phyloP scores from a whole-genome alignment of 2,329 filamentous ascomycete species.

The Clarireedia paspali region DNA sequence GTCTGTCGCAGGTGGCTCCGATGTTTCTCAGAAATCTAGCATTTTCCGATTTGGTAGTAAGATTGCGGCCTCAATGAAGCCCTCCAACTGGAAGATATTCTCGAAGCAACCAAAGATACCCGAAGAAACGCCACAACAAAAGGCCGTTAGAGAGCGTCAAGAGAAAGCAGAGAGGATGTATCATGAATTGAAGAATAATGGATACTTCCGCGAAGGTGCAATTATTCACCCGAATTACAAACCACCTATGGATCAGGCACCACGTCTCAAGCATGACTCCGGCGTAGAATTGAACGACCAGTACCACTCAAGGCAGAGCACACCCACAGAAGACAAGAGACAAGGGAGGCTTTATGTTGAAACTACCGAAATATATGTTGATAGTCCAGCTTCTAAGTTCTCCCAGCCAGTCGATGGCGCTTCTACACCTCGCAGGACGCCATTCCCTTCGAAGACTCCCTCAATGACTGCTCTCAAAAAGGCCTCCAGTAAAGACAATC shows the following conservation, averaged over 20 bases:
- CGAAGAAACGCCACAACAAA: slow-evolving; percentile 34
- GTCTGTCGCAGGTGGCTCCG: slow-evolving; percentile 19
- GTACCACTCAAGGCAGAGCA: slow-evolving; percentile 6
- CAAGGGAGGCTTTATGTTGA: slow-evolving; percentile 21
- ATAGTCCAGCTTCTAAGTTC: slow-evolving; percentile 11
- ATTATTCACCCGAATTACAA: slow-evolving; percentile 22
- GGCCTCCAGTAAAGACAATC: slow-evolving; percentile 6
- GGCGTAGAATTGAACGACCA: slow-evolving; percentile 19
- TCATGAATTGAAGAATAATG: slow-evolving; percentile 44
- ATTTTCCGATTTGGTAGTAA: slow-evolving; percentile 49
- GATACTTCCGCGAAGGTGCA: slow-evolving; percentile 32
- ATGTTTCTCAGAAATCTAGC: slow-evolving; percentile 34
- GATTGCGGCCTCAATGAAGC: slow-evolving; percentile 45
- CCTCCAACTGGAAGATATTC: slow-evolving; percentile 40
- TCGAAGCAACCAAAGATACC: slow-evolving; percentile 28
- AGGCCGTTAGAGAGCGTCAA: slow-evolving; percentile 35
- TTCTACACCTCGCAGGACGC: slow-evolving; percentile 13
- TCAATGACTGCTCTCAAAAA: slow-evolving; percentile 23
- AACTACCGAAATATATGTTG: slow-evolving; percentile 9
- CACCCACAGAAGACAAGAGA: slow-evolving; percentile 22
- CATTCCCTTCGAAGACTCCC: slow-evolving; percentile 20
- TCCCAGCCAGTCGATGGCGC: slow-evolving; percentile 5
- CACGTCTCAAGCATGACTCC: slow-evolving; percentile 23
- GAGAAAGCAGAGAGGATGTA: slow-evolving; percentile 43
- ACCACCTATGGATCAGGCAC: slow-evolving; percentile 1